These are phyloP conservation scores for Suillus bovinus DNA, from an alignment of 768 basidiomycete genomes.

Conservation along the genomic window DNA sequence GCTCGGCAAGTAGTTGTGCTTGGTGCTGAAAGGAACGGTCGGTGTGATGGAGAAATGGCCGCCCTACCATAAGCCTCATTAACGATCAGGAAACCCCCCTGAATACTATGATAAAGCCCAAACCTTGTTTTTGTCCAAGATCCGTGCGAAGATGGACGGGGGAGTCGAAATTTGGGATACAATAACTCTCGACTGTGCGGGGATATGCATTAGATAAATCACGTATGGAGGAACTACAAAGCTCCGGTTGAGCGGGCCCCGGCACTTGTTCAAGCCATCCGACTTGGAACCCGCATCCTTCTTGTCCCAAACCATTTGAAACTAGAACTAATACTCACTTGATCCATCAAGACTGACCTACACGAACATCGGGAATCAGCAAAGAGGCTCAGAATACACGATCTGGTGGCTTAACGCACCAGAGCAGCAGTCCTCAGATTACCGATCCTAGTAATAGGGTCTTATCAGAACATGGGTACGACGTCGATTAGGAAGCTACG, in stretches of 20 bases:
- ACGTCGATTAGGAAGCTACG: conserved; percentile 24
- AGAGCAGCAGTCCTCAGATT: conserved; percentile 83
- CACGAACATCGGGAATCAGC: neutral
- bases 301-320: neutral
- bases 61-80: conserved; percentile 45
- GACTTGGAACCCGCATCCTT: neutral
- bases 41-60: conserved; percentile 93
- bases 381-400: neutral
- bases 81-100: conserved; percentile 4
- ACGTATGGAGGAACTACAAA: neutral
- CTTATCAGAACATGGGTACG: conserved; percentile 18
- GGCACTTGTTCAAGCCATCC: neutral
- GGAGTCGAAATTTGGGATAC: conserved; percentile 91
- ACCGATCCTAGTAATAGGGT: conserved; percentile 67
- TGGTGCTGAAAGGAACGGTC: conserved; percentile 63
- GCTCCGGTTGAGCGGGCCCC: neutral
- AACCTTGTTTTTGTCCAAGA: conserved; percentile 81
- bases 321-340: conserved; percentile 43
- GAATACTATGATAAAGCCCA: neutral
- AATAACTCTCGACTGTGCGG: conserved; percentile 81
- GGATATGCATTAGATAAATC: neutral
- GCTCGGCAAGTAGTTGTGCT: conserved; percentile 81
- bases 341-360: conserved; percentile 81
- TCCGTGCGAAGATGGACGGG: conserved; percentile 91
- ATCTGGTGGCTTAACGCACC: conserved; percentile 32